Evolutionary conservation across 2,329 filamentous ascomycete genomes (phyloP).

Genomic region (Colletotrichum karsti): DNA sequence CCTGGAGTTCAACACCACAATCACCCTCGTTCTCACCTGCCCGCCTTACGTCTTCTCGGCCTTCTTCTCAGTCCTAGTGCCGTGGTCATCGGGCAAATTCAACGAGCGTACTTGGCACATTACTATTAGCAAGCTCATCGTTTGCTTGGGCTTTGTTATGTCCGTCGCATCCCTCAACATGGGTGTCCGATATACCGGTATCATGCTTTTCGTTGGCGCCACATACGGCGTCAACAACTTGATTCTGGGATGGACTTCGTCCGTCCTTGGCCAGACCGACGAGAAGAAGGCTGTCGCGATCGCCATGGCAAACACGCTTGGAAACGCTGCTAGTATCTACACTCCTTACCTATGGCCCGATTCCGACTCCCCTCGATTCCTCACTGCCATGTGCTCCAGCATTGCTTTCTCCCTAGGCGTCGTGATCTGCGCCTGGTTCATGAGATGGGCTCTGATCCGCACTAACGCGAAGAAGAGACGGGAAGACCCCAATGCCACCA

Average conservation of each 20-base stretch:
- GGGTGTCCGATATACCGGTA: conserved; percentile 32
- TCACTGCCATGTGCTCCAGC: conserved; percentile 32
- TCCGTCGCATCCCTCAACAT: conserved; percentile 35
- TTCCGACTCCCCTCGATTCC: conserved; percentile 23
- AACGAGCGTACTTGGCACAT: conserved; percentile 59
- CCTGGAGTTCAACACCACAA: conserved; percentile 50
- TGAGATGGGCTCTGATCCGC: conserved; percentile 42
- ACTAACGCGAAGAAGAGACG: conserved; percentile 43
- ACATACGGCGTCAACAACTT: conserved; percentile 49
- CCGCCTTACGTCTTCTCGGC: conserved; percentile 54
- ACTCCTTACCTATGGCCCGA: conserved; percentile 32
- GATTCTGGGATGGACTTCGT: conserved; percentile 51
- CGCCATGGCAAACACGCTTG: conserved; percentile 35
- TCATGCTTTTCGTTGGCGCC: conserved; percentile 46
- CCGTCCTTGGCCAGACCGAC: conserved; percentile 50
- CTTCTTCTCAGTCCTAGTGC: conserved; percentile 45
- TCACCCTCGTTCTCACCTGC: conserved; percentile 56
- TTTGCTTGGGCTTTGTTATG: conserved; percentile 39
- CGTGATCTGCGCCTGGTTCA: conserved; percentile 45
- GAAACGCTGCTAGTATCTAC: conserved; percentile 29
- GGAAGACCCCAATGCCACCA: conserved; percentile 32
- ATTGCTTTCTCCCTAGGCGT: conserved; percentile 41
- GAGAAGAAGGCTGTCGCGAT: conserved; percentile 56
- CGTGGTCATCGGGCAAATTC: conserved; percentile 51
- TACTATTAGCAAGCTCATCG: conserved; percentile 50